Conservation (phyloP, 768 basidiomycete species). For the Boletus rex-veris region DNA sequence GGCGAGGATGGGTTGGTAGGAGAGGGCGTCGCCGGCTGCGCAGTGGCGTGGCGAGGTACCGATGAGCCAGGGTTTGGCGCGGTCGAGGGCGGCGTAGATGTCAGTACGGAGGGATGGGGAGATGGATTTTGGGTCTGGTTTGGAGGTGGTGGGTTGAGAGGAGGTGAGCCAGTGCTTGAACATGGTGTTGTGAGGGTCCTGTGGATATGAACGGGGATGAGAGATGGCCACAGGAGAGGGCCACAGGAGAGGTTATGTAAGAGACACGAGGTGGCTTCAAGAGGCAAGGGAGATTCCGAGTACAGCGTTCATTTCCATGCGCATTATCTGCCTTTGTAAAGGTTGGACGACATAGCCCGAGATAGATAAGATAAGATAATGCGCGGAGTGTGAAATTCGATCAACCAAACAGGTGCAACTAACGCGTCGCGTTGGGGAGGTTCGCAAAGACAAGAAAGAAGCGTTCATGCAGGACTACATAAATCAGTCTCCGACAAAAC, state of each 20-base stretch:
- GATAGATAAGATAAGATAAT: conserved; percentile 10
- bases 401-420: conserved; percentile 16
- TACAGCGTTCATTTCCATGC: not conserved
- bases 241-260: conserved; percentile 14
- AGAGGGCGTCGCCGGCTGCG: conserved; percentile 50
- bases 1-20: conserved; percentile 42
- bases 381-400: conserved; percentile 5
- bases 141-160: conserved; percentile 20
- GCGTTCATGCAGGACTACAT: conserved; percentile 46
- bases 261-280: conserved; percentile 18
- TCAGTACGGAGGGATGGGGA: conserved; percentile 49
- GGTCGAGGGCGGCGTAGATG: conserved; percentile 49
- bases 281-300: no score
- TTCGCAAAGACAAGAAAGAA: conserved; percentile 47
- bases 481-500: conserved; percentile 24
- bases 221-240: not conserved
- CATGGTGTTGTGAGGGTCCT: conserved; percentile 28
- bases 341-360: no score
- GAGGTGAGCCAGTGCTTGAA: conserved; percentile 46
- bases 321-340: no score
- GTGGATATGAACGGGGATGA: not conserved
- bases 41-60: conserved; percentile 37
- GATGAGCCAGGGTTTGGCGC: conserved; percentile 43
- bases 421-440: conserved; percentile 22
- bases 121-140: conserved; percentile 35